Evolutionary conservation across 2,329 filamentous ascomycete genomes (phyloP).

Genomic region (Fusarium staphyleae): DNA sequence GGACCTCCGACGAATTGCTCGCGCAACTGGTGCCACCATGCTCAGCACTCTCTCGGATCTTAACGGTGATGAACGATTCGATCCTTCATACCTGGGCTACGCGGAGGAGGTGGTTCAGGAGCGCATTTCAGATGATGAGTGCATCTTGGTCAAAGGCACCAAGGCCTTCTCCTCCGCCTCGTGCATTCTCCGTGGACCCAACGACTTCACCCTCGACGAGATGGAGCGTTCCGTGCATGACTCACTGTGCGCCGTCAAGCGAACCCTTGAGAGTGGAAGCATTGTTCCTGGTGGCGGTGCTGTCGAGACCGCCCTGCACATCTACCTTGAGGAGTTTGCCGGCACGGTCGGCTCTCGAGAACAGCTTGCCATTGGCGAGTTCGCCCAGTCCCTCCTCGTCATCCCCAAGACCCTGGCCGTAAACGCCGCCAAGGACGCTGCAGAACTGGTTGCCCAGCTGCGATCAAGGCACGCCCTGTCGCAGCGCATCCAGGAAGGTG

Average conservation of each 20-base stretch:
- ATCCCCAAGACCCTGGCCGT: slow-evolving; percentile 97
- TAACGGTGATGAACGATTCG: slow-evolving; percentile 97
- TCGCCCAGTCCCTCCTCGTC: slow-evolving; percentile 90
- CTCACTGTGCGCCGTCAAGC: slow-evolving; percentile 94
- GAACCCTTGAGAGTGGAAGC: slow-evolving; percentile 93
- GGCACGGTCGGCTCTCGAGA: slow-evolving; percentile 96
- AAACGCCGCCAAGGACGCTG: slow-evolving; percentile 95
- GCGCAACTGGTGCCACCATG: slow-evolving; percentile 91
- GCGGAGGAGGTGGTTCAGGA: slow-evolving; percentile 98
- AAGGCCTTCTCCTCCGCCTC: slow-evolving; percentile 94
- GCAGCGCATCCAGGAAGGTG: slow-evolving; percentile 88
- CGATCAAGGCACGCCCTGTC: slow-evolving; percentile 93
- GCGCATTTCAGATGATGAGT: slow-evolving; percentile 98
- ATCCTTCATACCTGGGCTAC: slow-evolving; percentile 84
- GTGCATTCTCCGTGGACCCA: slow-evolving; percentile 92
- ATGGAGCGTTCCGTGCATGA: slow-evolving; percentile 99
- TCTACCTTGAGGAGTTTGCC: slow-evolving; percentile 98
- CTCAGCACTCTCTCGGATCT: slow-evolving; percentile 93
- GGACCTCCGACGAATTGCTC: slow-evolving; percentile 93
- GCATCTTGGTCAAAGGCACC: slow-evolving; percentile 94
- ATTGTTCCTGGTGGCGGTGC: slow-evolving; percentile 97
- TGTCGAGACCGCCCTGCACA: slow-evolving; percentile 98
- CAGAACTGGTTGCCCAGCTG: slow-evolving; percentile 93
- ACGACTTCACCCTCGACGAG: slow-evolving; percentile 96
- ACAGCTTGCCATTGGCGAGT: slow-evolving; percentile 97